Evolutionary conservation across 768 basidiomycete genomes (phyloP), one percentile per base, ranked within the genome.

Genomic region (Wakefieldia striispora): DNA sequence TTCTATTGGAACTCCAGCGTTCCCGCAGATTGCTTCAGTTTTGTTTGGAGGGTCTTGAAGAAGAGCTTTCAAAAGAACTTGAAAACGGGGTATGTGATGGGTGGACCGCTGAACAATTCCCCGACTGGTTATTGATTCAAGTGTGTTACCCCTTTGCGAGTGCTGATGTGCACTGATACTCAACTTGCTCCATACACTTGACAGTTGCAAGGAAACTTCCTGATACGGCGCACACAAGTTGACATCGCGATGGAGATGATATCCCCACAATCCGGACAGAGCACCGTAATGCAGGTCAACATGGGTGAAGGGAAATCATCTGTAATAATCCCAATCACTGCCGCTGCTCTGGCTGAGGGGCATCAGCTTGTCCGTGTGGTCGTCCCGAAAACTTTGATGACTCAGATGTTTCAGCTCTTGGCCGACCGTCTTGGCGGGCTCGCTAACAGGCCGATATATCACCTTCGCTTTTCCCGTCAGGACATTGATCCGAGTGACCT

Each of bases 221-320:
- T 72, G 8, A 60, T 70, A 21, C 75, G 80, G 5, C 64, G 67
- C 1, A 53, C 79, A 11, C 80, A 82, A 46, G 60, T 62, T 0
- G 41, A 60, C 0, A 62, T 81, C 12, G 75, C 78, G 2, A 42
- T 55, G 4, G 70, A 78, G 43, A 79, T 79, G 78, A 74, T 76
- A 13, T 42, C 56, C 2, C 76, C 79, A 0, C 51, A 41, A 2
- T 67, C 59, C 0, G 43, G 47, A 6, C 13, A 54, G 16, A 80
- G 72, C 44, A 70, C 71, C 0, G 57, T 68, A 8, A 60, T 75
- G 13, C 79, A 80, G 45, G 69, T 80, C 14, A 79, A 80, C 39
- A 82, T 82, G 80, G 80, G 80, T 3, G 81, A 82, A 47, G 80
- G 80, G 1, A 80, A 80, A 51, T 66, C 68, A 2, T 70, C 68